Evolutionary conservation across 176 grass and related monocot genomes (phyloP), one percentile per base, ranked within the genome.

Genomic region (Coix lacrymajobi): DNA sequence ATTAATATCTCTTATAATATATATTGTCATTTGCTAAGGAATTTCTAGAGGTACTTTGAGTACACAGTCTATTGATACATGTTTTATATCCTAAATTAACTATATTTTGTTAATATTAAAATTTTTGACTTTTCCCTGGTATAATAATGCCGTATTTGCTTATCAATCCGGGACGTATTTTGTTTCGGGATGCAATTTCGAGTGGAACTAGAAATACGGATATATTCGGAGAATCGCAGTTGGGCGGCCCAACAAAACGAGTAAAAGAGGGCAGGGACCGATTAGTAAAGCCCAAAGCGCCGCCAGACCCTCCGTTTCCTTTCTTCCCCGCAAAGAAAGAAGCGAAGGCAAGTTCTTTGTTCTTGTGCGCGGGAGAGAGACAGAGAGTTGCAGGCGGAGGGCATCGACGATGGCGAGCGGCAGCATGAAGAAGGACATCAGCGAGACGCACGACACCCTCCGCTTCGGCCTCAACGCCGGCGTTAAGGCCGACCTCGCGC

Each of bases 401-500:
- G 30, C 68, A 13, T 81, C 71, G 69, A 17, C 79, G 46, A 90
- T 90, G 88, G 88, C 84, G 56, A 74, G 81, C 80, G 34, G 76
- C 91, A 41, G 81, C 81, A 32, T 57, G 88, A 90, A 86, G 73
- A 87, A 76, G 82, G 92, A 88, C 63, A 15, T 91, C 63, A 58
- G 62, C 62, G 79, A 64, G 82, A 77, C 7, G 69, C 88, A 92
- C 81, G 87, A 90, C 76, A 22, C 69, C 11, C 77, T 92, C 46
- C 91, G 91, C 48, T 89, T 89, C 84, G 91, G 91, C 66, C 34
- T 87, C 71, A 78, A 84, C 57, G 87, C 66, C 31, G 51, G 87
- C 38, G 88, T 93, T 45, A 88, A 75, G 75, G 75, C 82, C 2
- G 88, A 93, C 79, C 79, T 87, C 62, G 66, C 79, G 31, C 80